phyloP scores from a whole-genome alignment of 805 yeast genomes.

The Cyberlindnera mississippiensis region DNA sequence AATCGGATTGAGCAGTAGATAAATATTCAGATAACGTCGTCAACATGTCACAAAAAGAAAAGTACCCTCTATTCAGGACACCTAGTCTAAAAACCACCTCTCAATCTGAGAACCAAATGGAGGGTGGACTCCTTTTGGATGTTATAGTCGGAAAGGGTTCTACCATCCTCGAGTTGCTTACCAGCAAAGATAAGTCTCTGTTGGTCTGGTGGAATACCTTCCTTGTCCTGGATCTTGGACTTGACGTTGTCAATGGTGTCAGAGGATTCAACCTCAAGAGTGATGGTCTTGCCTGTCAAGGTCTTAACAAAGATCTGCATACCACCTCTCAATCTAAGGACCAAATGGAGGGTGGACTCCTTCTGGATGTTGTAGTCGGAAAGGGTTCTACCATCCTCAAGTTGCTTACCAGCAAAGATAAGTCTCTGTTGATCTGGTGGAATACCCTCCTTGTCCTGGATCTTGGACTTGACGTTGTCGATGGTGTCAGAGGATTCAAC shows the following conservation, averaged over 20 bases:
- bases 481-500: conserved; percentile 94
- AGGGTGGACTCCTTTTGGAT: conserved; percentile 91
- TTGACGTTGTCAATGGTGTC: conserved; percentile 95
- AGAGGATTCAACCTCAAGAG: conserved; percentile 88
- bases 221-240: conserved; percentile 94
- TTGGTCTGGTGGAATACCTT: conserved; percentile 96
- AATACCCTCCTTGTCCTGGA: conserved; percentile 94
- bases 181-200: conserved; percentile 95
- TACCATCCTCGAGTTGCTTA: conserved; percentile 94
- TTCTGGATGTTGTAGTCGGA: conserved; percentile 95
- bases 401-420: conserved; percentile 93
- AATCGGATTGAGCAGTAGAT: no score
- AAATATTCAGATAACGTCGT: no score
- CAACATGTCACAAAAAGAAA: no score
- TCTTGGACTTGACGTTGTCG: conserved; percentile 92
- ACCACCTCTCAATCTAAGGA: conserved; percentile 82
- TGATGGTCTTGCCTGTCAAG: conserved; percentile 95
- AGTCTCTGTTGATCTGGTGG: conserved; percentile 97
- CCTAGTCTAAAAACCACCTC: conserved; percentile 59
- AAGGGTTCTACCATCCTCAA: conserved; percentile 92
- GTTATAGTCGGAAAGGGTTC: conserved; percentile 92
- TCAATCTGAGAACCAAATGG: conserved; percentile 79
- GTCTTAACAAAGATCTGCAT: conserved; percentile 97
- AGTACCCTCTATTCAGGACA: no score
- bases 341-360: conserved; percentile 85